A percentile compares a stretch with the other conserved stretches of the same genome.
Conservation (phyloP, 225 moss, liverwort and hornwort genomes). For the Bryum argenteum region DNA sequence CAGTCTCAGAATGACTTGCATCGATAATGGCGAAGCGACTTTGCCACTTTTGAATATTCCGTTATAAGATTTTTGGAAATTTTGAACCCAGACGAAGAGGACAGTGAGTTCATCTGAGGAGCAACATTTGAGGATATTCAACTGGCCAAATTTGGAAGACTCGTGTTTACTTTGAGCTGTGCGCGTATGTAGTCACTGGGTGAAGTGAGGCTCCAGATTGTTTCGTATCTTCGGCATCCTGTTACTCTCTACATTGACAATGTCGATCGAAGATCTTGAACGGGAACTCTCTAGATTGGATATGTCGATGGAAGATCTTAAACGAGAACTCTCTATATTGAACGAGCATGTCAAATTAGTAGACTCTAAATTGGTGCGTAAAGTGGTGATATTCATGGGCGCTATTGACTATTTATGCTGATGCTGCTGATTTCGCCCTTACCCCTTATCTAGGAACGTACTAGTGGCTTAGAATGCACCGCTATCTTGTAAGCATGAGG, state of each 20-base stretch:
- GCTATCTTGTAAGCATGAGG: not conserved
- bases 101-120: not conserved
- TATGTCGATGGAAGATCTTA: too few species aligned
- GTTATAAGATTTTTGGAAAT: not conserved
- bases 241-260: not conserved
- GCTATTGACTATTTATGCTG: conserved; percentile 42
- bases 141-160: not conserved
- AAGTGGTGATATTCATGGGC: conserved; percentile 16
- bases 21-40: not conserved
- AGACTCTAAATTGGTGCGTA: not conserved
- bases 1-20: not conserved
- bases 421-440: conserved; percentile 45
- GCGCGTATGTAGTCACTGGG: not conserved
- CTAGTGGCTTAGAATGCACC: conserved; percentile 3
- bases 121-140: not conserved
- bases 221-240: not conserved
- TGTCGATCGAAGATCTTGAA: too few species aligned
- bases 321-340: too few species aligned
- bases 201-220: not conserved
- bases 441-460: not conserved
- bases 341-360: too few species aligned
- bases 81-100: not conserved
- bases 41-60: not conserved
- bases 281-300: too few species aligned
- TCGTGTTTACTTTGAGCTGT: conserved; percentile 2